Base-by-base conservation (phyloP, 2,329 filamentous ascomycete species). In the Trichoderma koningiopsis region DNA sequence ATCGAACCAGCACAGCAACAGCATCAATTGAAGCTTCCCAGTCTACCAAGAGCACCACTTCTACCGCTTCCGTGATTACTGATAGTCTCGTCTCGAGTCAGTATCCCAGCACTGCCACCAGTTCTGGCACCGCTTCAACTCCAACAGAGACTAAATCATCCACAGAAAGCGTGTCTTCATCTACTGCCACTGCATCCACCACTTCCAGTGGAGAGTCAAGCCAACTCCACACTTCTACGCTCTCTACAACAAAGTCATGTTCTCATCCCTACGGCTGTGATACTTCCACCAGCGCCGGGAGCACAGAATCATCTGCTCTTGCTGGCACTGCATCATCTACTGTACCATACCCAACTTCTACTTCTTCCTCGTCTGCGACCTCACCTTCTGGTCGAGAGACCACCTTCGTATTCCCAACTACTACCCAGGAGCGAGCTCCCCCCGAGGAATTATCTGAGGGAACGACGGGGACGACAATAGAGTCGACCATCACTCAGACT, bases 241-340 rank as follows among this genome's bases (percentile, higher is more conserved):
- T 29, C 0, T 31, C 62, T 6, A 53, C 5, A 40, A 53, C 24
- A 31, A 43, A 52, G n/a, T 22, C 40, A 49, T 72, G 71, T 60
- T 64, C 67, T 14, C 53, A 62, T 14, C 60, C 67, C 2, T 70
- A 71, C 35, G 67, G 66, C 53, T 72, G 71, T 37, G 66, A 33
- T 33, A 69, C 67, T 13, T 52, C 66, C 43, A 62, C 65, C 27
- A 52, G 33, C 1, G 14, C 22, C n/a, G 61, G 57, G 40, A 61
- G 63, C 49, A 68, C 58, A 8, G 66, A 56, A 6, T 68, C 66
- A 3, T 63, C 66, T 52, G 11, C 55, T 31, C n/a, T 43, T 47
- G n/a, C 57, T 6, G 65, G 40, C 4, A 65, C 61, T n/a, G 27
- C 55, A 27, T 35, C 59, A 4, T 49, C 49, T 29, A 27, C 67